Evolutionary conservation across 2,329 filamentous ascomycete genomes (phyloP).

Genomic region (Botrytis porri): DNA sequence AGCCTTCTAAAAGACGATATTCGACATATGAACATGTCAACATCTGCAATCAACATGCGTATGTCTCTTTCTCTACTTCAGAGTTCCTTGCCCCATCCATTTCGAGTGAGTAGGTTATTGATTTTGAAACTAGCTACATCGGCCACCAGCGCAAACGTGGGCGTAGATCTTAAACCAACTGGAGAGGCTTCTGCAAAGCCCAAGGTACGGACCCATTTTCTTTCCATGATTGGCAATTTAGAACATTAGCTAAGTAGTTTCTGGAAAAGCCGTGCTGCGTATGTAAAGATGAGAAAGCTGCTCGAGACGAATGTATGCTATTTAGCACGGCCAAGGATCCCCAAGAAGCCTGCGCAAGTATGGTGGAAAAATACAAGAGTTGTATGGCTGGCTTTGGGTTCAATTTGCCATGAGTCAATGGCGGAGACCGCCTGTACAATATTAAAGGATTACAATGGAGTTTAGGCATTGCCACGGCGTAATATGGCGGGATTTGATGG

Average conservation of each 20-base stretch:
- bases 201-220: slow-evolving; percentile 29
- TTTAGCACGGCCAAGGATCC: slow-evolving; percentile 85
- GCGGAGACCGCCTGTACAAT: slow-evolving; percentile 5
- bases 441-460: slow-evolving; percentile 20
- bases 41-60: slow-evolving; percentile 34
- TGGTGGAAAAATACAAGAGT: slow-evolving; percentile 79
- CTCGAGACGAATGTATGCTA: slow-evolving; percentile 97
- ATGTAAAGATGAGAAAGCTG: slow-evolving; percentile 90
- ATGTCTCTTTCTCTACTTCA: slow-evolving; percentile 21
- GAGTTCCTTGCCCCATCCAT: background rate
- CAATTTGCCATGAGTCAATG: slow-evolving; percentile 45
- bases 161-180: slow-evolving; percentile 31
- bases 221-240: background rate
- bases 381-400: slow-evolving; percentile 96
- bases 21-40: slow-evolving; percentile 31
- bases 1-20: slow-evolving; percentile 26
- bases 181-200: slow-evolving; percentile 28
- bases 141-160: slow-evolving; percentile 32
- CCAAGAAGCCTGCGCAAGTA: slow-evolving; percentile 74
- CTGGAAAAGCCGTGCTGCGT: slow-evolving; percentile 82
- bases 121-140: slow-evolving; percentile 28
- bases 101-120: background rate
- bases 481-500: background rate
- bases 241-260: slow-evolving; percentile 10
- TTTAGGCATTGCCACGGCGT: slow-evolving; percentile 33